Conservation (phyloP, 345 rosid genomes). For the Eucalyptus leucophloia region DNA sequence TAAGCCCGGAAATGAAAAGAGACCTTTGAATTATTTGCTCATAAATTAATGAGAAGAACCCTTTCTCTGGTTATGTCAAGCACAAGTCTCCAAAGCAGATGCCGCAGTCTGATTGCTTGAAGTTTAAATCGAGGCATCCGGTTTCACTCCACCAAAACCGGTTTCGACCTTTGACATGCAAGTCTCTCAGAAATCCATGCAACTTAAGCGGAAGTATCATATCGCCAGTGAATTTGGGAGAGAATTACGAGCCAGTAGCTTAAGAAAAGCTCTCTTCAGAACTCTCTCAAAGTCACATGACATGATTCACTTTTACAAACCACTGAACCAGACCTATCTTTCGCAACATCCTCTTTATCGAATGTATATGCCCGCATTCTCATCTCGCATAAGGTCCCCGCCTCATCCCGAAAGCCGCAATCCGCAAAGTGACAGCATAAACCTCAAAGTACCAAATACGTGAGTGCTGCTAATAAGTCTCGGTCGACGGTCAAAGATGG, state of each 20-base stretch:
- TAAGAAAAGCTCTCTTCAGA: neutral
- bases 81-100: neutral
- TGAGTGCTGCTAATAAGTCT: neutral
- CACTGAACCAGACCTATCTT: neutral
- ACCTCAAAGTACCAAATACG: neutral
- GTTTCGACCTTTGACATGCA: neutral
- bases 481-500: neutral
- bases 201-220: neutral
- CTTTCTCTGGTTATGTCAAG: neutral
- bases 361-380: neutral
- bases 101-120: neutral
- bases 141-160: neutral
- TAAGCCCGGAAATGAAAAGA: neutral
- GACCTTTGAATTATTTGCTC: neutral
- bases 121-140: neutral
- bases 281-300: neutral
- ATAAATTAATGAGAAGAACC: neutral
- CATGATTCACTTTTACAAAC: neutral
- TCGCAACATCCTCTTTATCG: neutral
- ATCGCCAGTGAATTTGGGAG: neutral
- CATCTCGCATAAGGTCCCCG: neutral
- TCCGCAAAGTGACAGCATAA: neutral
- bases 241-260: neutral
- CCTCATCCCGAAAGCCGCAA: neutral
- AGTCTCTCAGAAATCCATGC: neutral